phyloP scores from a whole-genome alignment of 2,329 filamentous ascomycete genomes.

The Colletotrichum nymphaeae region DNA sequence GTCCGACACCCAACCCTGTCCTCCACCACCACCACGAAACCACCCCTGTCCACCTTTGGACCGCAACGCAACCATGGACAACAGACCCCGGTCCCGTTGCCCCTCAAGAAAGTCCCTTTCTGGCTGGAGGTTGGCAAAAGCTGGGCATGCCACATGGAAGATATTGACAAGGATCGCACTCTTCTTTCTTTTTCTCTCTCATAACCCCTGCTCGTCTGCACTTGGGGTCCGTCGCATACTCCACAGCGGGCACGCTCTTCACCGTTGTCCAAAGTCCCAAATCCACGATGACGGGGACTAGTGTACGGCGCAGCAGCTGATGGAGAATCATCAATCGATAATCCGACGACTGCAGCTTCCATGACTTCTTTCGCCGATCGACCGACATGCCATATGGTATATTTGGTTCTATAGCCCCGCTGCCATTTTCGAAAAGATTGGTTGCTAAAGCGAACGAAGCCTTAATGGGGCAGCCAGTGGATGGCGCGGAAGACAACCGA shows the following conservation, averaged over 20 bases:
- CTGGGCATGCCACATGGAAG: conserved; percentile 8
- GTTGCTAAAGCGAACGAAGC: conserved; percentile 4
- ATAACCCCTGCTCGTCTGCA: neutral
- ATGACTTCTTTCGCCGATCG: neutral
- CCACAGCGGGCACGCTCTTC: conserved; percentile 2
- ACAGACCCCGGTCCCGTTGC: conserved; percentile 11
- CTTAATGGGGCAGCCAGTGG: neutral
- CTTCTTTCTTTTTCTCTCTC: neutral
- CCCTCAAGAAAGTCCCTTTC: conserved; percentile 16
- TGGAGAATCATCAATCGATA: conserved; percentile 3
- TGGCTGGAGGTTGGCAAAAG: conserved; percentile 1
- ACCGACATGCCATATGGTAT: neutral
- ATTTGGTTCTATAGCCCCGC: neutral
- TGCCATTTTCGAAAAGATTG: neutral
- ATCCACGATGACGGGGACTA: neutral
- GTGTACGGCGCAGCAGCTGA: neutral
- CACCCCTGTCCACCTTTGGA: neutral
- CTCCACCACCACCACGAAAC: too few relatives aligned
- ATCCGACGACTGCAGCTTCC: neutral
- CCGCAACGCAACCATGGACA: neutral
- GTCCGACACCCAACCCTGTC: conserved; percentile 17
- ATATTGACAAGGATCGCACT: conserved; percentile 26
- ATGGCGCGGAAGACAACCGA: neutral
- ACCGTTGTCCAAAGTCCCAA: neutral
- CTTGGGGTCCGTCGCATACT: conserved; percentile 1